Evolutionary conservation across 2,329 filamentous ascomycete species (phyloP).

Genomic region (Basipetospora chlamydospora): DNA sequence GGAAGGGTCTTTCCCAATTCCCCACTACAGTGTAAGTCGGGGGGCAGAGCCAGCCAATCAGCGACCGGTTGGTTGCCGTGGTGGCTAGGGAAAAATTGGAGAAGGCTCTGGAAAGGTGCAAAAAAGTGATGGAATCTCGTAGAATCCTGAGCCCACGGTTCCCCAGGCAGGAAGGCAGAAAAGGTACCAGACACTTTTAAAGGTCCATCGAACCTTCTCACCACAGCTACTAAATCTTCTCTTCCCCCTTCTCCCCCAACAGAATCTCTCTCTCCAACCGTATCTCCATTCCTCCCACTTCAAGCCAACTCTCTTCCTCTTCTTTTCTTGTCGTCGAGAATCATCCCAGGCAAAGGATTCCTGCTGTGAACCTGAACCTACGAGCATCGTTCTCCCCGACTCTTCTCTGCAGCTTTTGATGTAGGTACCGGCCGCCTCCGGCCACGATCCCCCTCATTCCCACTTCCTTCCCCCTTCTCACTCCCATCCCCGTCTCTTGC

Average conservation of each 20-base stretch:
- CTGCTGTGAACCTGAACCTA: too few relatives aligned
- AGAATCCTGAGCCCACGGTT: constrained; percentile 9
- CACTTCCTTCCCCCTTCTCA: background rate
- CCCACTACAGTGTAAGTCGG: constrained; percentile 4
- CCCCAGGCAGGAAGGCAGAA: constrained; percentile 1
- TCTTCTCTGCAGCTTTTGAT: constrained; percentile 8
- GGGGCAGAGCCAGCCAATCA: constrained; percentile 7
- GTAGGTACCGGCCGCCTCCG: constrained; percentile 6
- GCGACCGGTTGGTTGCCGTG: constrained; percentile 2
- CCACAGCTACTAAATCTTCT: background rate
- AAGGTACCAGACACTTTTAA: constrained; percentile 4
- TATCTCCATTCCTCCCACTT: background rate
- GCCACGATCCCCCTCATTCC: background rate
- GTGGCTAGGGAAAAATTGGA: constrained; percentile 6
- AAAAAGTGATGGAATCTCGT: constrained; percentile 10
- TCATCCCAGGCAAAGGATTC: background rate
- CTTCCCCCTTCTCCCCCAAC: background rate
- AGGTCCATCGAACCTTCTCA: constrained; percentile 5
- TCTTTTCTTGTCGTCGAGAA: background rate
- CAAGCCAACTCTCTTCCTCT: too few relatives aligned
- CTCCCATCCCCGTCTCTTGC: background rate
- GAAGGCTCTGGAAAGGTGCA: constrained; percentile 7
- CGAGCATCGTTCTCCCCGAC: constrained; percentile 2
- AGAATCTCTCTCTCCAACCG: background rate
- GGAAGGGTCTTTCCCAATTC: too few relatives aligned